Percentiles rank a stretch among this genome's conserved stretches.
Conservation (phyloP, 345 rosid species). For the Eucalyptus coolabah region DNA sequence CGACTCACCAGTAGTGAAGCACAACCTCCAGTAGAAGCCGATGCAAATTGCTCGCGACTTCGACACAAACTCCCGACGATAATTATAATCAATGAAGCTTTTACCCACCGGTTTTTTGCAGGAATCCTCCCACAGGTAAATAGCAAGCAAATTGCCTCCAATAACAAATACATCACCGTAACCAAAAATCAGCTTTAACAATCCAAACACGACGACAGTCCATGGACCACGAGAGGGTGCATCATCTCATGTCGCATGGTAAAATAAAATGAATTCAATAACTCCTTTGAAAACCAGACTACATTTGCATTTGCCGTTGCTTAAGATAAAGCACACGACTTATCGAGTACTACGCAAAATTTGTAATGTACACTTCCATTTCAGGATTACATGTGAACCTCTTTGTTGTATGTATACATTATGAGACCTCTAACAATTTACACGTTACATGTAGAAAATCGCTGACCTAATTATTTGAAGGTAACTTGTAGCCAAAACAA, state of each 20-base stretch:
- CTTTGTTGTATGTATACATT: neutral
- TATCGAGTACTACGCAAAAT: slow-evolving; percentile 34
- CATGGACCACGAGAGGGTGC: neutral
- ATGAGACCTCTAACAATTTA: slow-evolving; percentile 10
- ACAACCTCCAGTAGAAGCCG: neutral
- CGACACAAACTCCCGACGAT: neutral
- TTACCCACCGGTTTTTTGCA: neutral
- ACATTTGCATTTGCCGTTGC: neutral
- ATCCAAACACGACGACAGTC: neutral
- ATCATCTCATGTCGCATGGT: neutral
- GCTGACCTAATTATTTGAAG: slow-evolving; percentile 15
- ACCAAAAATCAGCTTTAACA: neutral
- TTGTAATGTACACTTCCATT: slow-evolving; percentile 61
- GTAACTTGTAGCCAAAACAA: neutral
- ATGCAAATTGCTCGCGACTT: neutral
- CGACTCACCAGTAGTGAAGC: neutral
- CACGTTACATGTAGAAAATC: slow-evolving; percentile 29
- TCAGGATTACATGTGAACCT: neutral
- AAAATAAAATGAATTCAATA: neutral
- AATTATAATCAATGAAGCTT: neutral
- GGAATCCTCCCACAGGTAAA: neutral
- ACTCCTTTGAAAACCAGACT: neutral
- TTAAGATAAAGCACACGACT: neutral
- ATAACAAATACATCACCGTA: neutral
- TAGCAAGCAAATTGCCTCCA: neutral